These are phyloP conservation scores for Nematocida parisii DNA, from an alignment of 371 early-diverging fungal genomes.

Conservation along the genomic window DNA sequence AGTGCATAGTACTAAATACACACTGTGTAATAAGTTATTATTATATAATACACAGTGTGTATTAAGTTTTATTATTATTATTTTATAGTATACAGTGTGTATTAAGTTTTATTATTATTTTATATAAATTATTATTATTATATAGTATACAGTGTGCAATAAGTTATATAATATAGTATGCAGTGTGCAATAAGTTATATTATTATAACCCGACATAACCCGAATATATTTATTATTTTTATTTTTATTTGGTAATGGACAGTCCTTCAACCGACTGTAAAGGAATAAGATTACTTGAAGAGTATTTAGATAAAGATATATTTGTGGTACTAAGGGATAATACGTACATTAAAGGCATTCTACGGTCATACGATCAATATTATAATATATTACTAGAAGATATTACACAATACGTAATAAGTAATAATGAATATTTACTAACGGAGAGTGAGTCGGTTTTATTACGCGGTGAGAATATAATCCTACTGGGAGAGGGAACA, in stretches of 20 bases:
- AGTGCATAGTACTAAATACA: too few species aligned
- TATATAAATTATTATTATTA: too few species aligned
- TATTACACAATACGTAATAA: slow-evolving; percentile 57
- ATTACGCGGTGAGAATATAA: slow-evolving; percentile 69
- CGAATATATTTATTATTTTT: not conserved
- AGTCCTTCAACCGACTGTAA: too few species aligned
- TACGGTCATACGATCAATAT: slow-evolving; percentile 70
- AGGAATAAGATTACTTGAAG: slow-evolving; percentile 58
- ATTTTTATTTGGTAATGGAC: slow-evolving; percentile 5
- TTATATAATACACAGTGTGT: too few species aligned
- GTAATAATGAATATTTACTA: slow-evolving; percentile 61
- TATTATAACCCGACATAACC: too few species aligned
- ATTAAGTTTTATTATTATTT: too few species aligned
- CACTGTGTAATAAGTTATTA: too few species aligned
- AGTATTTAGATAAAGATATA: slow-evolving; percentile 66
- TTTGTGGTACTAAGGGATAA: slow-evolving; percentile 63
- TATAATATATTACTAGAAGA: slow-evolving; percentile 68
- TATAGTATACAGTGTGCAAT: too few species aligned
- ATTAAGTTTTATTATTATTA: too few species aligned
- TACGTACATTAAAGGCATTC: slow-evolving; percentile 61
- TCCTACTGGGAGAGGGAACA: slow-evolving; percentile 56
- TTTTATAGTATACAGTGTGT: too few species aligned
- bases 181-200: too few species aligned
- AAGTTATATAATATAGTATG: too few species aligned
- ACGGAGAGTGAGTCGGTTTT: slow-evolving; percentile 59